Evolutionary conservation across 2,329 filamentous ascomycete species (phyloP), one percentile per base, ranked within the genome.

Genomic region (Aspergillus sclerotialis): DNA sequence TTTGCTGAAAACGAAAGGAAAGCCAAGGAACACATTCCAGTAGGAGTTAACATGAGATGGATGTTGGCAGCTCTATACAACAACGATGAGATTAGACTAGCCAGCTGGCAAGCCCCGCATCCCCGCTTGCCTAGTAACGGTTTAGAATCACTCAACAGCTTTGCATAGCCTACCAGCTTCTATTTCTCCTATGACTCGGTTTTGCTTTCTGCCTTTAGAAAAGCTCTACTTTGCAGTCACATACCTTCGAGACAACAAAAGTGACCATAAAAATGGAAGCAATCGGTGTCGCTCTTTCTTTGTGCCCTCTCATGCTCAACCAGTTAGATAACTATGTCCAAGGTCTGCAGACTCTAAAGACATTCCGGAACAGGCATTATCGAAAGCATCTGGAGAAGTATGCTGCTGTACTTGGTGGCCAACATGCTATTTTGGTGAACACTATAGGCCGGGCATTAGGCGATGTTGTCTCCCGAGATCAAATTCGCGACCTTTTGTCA

Each of bases 261-360:
- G 31, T 37, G 31, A 33, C 23, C 3, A 33, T 31, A n/a, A 30
- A 35, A 1, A 39, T 48, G 11, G 45, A 43, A 13, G 40, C 35
- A 5, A 32, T 32, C 5, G 47, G 48, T 12, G 11, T 52, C 3
- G 41, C 32, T 7, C 37, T 52, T 2, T 50, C 47, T 3, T 21
- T 51, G 14, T 35, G 53, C 8, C 50, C 50, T 1, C 19, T 55
- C 5, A 7, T 53, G n/a, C 36, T 52, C 15, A 50, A 52, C 17
- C 44, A 47, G 13, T 18, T 52, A 3, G 45, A 47, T 24, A 40
- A 38, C 7, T 52, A 49, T 31, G 40, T 31, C 2, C 38, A 39
- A 7, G 48, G 46, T 6, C 21, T 50, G 5, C 36, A 48, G 18
- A 46, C 37, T 8, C 15, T 50, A 14, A 46, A 37, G 12, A 19